Base-by-base conservation (phyloP, 2,329 filamentous ascomycete genomes). In the Verticillium alfalfae region DNA sequence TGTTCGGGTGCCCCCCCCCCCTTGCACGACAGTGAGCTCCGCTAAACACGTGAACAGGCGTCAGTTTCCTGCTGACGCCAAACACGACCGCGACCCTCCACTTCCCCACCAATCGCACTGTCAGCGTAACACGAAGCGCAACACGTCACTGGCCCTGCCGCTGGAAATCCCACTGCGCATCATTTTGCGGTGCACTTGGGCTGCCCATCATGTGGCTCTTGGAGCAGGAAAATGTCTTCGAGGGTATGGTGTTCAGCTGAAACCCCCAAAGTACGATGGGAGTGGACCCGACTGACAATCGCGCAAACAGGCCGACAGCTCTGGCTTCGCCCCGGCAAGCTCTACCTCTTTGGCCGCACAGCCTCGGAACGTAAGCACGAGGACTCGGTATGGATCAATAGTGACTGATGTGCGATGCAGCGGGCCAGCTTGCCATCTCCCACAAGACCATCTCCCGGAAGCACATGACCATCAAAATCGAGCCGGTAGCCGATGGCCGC, bases 371-470 rank as follows among this genome's bases (percentile, higher is more conserved):
- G 87, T 86, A 80, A 67, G 81, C 52, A 37, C 7, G 26, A 18
- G 9, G 6, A 7, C 2, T 16, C 18, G 9, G 36, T 5, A 6
- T 5, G 6, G 34, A 52, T 9, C 9, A 13, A 9, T 18, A n/a
- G 10, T 22, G 6, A 52, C 45, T 52, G 34, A 55, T 12, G n/a
- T 5, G 5, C 26, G 45, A 22, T 56, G n/a, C 66, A 91, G 88
- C 85, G 60, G 85, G 86, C 3, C 86, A 84, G 69, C 77, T 91
- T 67, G 87, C 84, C 31, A 90, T 97, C 67, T 85, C 88, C 6
- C 85, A 95, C 70, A 91, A 90, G 70, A 90, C 89, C 1, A 91
- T 99, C 57, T 99, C 95, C 37, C 84, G 94, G 61, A 92, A 95
- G 70, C 95, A 99, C 75, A 78, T 97, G 66, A 88, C 88, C 37